phyloP scores from a whole-genome alignment of 2,329 filamentous ascomycete species.

The Penicillium sp. region DNA sequence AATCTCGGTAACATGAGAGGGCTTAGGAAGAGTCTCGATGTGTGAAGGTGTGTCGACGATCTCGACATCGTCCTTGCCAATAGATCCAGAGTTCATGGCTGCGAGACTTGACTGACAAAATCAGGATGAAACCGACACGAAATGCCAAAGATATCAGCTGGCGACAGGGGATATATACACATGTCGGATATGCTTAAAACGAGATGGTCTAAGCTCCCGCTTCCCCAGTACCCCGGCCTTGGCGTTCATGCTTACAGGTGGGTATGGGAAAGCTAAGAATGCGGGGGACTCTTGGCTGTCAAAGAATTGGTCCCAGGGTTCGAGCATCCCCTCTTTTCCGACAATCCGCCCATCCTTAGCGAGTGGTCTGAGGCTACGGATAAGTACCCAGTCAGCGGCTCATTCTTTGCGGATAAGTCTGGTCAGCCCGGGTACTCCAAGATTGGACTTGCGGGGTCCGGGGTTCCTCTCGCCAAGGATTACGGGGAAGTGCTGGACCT shows the following conservation, averaged over 20 bases:
- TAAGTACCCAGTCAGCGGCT: not conserved
- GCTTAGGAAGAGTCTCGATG: constrained; percentile 8
- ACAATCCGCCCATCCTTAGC: not conserved
- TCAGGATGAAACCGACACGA: not conserved
- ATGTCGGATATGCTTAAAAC: constrained; percentile 1
- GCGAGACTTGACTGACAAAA: not conserved
- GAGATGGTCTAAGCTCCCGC: not conserved
- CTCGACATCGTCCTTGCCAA: constrained; percentile 12
- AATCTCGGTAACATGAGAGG: not conserved
- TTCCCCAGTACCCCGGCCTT: constrained; percentile 11
- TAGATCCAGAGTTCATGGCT: constrained; percentile 9
- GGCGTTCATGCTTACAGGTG: not conserved
- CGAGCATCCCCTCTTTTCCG: not conserved
- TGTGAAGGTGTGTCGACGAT: constrained; percentile 7
- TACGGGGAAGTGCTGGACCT: not conserved
- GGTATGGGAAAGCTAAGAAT: constrained; percentile 2
- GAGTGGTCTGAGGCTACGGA: not conserved
- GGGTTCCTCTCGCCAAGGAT: not conserved
- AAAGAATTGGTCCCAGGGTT: not conserved
- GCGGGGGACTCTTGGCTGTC: constrained; percentile 11
- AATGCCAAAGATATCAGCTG: not conserved
- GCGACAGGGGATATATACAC: constrained; percentile 6
- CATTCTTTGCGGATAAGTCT: not conserved
- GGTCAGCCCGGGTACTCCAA: not conserved
- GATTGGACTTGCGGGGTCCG: not conserved